A percentile compares a stretch with the other conserved stretches of the same genome.
Evolutionary conservation across 305 asterid species (phyloP).

Genomic region (Fraxinus greggii): DNA sequence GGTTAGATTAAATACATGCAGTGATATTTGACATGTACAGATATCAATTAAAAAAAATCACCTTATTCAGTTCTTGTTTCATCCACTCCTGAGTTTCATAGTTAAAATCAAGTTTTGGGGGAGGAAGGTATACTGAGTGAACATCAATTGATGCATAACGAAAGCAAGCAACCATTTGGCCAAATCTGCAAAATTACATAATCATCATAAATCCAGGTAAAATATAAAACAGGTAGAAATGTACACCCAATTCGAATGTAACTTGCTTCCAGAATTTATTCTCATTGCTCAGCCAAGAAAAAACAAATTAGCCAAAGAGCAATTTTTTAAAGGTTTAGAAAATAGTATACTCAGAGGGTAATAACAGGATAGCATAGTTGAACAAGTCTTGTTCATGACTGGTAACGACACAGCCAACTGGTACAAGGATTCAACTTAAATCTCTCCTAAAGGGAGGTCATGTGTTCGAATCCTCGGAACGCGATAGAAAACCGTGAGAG

Average conservation of each 20-base stretch:
- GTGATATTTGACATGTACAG: conserved; percentile 21
- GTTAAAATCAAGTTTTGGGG: conserved; percentile 77
- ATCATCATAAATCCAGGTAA: conserved; percentile 25
- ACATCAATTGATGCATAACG: conserved; percentile 96
- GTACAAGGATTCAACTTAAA: not conserved
- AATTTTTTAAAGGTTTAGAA: conserved; percentile 6
- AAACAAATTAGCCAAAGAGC: not conserved
- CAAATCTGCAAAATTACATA: conserved; percentile 58
- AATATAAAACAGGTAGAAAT: conserved; percentile 6
- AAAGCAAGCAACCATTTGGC: conserved; percentile 97
- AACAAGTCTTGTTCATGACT: not conserved
- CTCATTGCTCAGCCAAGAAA: not conserved
- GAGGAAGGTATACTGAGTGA: conserved; percentile 92
- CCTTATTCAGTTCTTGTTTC: conserved; percentile 72
- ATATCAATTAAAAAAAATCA: conserved; percentile 23
- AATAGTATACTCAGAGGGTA: conserved; percentile 15
- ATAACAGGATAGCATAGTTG: conserved; percentile 6
- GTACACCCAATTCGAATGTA: not conserved
- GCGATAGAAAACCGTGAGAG: not conserved
- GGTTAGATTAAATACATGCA: conserved; percentile 17
- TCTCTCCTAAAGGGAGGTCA: not conserved
- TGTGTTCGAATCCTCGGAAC: too few relatives aligned
- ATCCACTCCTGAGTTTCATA: conserved; percentile 82
- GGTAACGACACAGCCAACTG: not conserved
- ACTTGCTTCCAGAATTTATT: conserved; percentile 7